These are phyloP conservation scores for Adansonia digitata DNA, from an alignment of 345 rosid species.

Conservation along the genomic window DNA sequence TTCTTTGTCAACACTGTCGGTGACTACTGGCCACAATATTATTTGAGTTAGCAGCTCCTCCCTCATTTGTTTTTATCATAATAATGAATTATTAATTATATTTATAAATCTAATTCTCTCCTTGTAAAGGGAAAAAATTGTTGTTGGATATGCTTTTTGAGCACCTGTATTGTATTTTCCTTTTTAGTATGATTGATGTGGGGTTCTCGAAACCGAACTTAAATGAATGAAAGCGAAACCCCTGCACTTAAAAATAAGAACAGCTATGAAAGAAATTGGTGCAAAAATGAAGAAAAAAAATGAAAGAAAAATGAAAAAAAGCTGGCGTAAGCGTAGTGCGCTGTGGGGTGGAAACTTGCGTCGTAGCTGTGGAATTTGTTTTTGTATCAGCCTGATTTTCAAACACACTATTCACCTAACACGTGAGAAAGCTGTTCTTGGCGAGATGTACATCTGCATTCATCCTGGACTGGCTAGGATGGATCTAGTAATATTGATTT, in stretches of 20 bases:
- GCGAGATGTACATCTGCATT: neutral
- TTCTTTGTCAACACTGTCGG: neutral
- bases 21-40: neutral
- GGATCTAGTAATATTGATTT: neutral
- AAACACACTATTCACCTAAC: slow-evolving; percentile 26
- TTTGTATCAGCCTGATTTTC: slow-evolving; percentile 7
- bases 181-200: neutral
- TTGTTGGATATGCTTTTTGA: too few species aligned
- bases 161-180: neutral
- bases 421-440: slow-evolving; percentile 11
- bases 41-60: neutral
- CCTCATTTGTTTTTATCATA: too few species aligned
- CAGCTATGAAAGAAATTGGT: too few species aligned
- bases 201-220: too few species aligned
- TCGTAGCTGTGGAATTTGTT: slow-evolving; percentile 12
- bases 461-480: too few species aligned
- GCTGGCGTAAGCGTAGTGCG: neutral
- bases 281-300: too few species aligned
- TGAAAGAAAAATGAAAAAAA: neutral
- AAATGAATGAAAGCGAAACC: too few species aligned
- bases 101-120: neutral
- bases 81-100: neutral
- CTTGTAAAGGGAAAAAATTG: too few species aligned
- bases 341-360: neutral
- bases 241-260: too few species aligned